Conservation (phyloP, 2,329 filamentous ascomycete genomes). For the Lecanicillium sp. region DNA sequence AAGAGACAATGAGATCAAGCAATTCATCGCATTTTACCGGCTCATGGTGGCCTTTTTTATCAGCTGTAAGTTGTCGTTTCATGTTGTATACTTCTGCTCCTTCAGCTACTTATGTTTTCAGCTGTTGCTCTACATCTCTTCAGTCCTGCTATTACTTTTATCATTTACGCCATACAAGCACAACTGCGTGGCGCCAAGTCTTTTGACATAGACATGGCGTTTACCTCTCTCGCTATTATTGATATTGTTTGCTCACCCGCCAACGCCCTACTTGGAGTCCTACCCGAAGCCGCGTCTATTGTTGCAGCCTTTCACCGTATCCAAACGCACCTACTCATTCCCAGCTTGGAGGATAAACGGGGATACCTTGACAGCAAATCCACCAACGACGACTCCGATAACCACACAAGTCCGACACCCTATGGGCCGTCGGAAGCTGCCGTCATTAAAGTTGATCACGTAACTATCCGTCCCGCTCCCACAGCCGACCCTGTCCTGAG, state of each 20-base stretch:
- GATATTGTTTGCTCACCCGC: background rate
- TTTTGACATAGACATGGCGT: slow-evolving; percentile 1
- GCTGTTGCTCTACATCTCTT: background rate
- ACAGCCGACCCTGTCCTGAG: slow-evolving; percentile 1
- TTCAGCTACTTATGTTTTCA: background rate
- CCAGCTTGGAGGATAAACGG: background rate
- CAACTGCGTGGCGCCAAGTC: slow-evolving; percentile 1
- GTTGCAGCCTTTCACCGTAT: background rate
- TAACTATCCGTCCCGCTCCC: background rate
- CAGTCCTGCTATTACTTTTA: slow-evolving; percentile 2
- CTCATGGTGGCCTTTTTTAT: slow-evolving; percentile 9
- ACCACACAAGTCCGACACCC: background rate
- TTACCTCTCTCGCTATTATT: slow-evolving; percentile 5
- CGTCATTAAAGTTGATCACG: background rate
- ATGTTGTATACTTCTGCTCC: too few relatives aligned
- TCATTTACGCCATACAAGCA: slow-evolving; percentile 2
- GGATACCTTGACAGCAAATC: background rate
- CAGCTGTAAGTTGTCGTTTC: slow-evolving; percentile 7
- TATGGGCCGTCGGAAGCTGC: background rate
- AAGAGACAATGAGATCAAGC: slow-evolving; percentile 6
- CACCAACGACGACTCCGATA: too few relatives aligned
- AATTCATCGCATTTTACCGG: slow-evolving; percentile 7
- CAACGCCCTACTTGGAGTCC: slow-evolving; percentile 1
- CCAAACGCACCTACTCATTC: background rate
- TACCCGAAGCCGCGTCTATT: slow-evolving; percentile 1